phyloP scores from a whole-genome alignment of 75 land plant species.

The Selaginella moellendorffii region DNA sequence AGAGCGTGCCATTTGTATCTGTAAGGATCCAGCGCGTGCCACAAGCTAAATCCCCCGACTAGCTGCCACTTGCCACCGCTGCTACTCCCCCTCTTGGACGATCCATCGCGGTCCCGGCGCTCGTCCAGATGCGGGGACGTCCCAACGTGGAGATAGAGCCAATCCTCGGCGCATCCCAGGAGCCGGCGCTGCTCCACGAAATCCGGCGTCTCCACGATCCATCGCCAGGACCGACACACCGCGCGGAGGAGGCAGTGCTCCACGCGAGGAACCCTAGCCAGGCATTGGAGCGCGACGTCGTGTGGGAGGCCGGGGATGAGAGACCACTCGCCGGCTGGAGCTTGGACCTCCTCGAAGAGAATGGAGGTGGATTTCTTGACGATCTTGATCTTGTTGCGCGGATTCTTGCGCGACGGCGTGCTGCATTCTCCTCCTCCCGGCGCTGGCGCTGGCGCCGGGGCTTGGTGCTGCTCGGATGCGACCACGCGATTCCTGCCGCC shows the following conservation, averaged over 20 bases:
- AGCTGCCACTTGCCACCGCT: conserved; percentile 24
- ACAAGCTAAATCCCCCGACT: conserved; percentile 24
- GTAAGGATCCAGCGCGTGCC: conserved; percentile 26
- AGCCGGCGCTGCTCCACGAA: conserved; percentile 14
- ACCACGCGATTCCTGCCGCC: not conserved
- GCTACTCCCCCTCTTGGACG: conserved; percentile 12
- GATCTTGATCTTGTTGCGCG: too few relatives aligned
- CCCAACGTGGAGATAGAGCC: conserved; percentile 27
- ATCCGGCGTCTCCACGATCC: conserved; percentile 12
- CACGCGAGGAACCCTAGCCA: conserved; percentile 22
- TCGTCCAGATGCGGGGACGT: conserved; percentile 20
- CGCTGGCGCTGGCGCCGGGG: too few relatives aligned
- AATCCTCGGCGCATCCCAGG: conserved; percentile 18
- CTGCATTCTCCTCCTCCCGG: not conserved
- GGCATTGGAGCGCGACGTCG: conserved; percentile 20
- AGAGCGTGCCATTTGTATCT: conserved; percentile 22
- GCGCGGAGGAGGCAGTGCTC: conserved; percentile 10
- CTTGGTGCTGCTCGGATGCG: too few relatives aligned
- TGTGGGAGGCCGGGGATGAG: conserved; percentile 16
- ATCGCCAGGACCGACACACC: conserved; percentile 20
- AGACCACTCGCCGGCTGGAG: not conserved
- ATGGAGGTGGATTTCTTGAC: not conserved
- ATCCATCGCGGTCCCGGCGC: conserved; percentile 6
- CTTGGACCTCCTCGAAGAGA: not conserved
- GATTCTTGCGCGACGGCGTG: too few relatives aligned